Conservation (phyloP, 768 basidiomycete species). For the Omphalotus guepiniiformis region DNA sequence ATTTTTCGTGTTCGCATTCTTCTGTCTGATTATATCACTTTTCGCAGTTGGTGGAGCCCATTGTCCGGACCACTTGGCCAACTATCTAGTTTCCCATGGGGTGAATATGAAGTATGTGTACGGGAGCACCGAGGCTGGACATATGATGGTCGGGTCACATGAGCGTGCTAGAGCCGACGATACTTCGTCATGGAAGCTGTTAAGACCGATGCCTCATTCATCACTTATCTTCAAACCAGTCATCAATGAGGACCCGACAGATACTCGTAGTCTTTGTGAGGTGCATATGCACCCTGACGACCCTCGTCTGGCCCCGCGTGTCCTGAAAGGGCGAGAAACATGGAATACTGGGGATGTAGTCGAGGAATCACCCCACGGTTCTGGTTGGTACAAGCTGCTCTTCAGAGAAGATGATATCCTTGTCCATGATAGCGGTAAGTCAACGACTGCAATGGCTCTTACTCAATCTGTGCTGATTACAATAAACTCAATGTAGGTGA, state of each 20-base stretch:
- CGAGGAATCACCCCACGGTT: constrained; percentile 8
- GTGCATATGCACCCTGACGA: constrained; percentile 8
- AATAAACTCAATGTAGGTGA: constrained; percentile 4
- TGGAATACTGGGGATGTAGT: constrained; percentile 15
- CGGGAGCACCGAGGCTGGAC: constrained; percentile 12
- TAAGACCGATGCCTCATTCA: constrained; percentile 11
- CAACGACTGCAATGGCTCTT: background rate
- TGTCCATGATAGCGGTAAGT: constrained; percentile 12
- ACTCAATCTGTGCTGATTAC: too few relatives aligned
- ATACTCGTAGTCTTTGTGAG: background rate
- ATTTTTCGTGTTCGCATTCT: too few relatives aligned
- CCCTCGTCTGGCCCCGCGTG: constrained; percentile 6
- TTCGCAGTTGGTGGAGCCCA: constrained; percentile 13
- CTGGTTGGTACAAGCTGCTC: constrained; percentile 12
- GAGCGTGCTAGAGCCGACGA: constrained; percentile 1
- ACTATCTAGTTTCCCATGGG: constrained; percentile 2
- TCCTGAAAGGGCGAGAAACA: constrained; percentile 4
- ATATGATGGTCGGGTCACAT: constrained; percentile 13
- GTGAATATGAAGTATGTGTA: constrained; percentile 12
- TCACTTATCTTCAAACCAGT: constrained; percentile 12
- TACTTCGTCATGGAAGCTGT: constrained; percentile 7
- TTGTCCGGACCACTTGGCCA: constrained; percentile 10
- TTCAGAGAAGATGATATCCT: constrained; percentile 14
- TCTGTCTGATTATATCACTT: background rate
- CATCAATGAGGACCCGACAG: background rate